Percentiles rank a stretch among this genome's conserved stretches.
Evolutionary conservation across 2,329 filamentous ascomycete genomes (phyloP).

Genomic region (Rhinocladiella mackenziei): DNA sequence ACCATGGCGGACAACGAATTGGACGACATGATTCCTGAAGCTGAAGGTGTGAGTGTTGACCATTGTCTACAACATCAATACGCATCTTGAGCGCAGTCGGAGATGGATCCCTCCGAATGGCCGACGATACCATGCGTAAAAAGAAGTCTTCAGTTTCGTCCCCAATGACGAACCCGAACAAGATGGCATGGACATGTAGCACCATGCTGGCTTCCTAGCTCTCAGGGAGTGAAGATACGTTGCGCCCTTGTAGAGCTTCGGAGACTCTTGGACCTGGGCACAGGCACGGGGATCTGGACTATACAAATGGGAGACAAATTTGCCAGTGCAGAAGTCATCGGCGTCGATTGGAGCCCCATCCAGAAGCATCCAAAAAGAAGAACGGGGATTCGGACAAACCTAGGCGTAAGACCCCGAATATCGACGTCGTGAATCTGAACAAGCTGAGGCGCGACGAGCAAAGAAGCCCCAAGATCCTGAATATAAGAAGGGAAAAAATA

Average conservation of each 20-base stretch:
- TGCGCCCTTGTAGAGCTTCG: slow-evolving; percentile 8
- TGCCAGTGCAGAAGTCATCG: slow-evolving; percentile 19
- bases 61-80: too few relatives aligned
- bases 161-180: slow-evolving; percentile 45
- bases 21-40: too few relatives aligned
- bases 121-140: slow-evolving; percentile 36
- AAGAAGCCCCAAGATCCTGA: too few relatives aligned
- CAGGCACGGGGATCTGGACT: slow-evolving; percentile 36
- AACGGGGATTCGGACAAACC: slow-evolving; percentile 23
- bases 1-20: too few relatives aligned
- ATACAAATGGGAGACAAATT: slow-evolving; percentile 39
- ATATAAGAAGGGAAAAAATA: too few relatives aligned
- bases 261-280: slow-evolving; percentile 36
- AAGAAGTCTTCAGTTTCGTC: slow-evolving; percentile 39
- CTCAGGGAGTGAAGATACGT: background rate
- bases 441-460: too few relatives aligned
- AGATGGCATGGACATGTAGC: slow-evolving; percentile 40
- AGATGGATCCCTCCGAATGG: too few relatives aligned
- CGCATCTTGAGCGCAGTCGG: too few relatives aligned
- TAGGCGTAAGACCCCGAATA: too few relatives aligned
- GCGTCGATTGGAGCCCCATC: slow-evolving; percentile 29
- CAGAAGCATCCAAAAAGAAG: too few relatives aligned
- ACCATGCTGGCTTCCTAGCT: slow-evolving; percentile 31
- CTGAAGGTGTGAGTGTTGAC: too few relatives aligned
- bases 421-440: too few relatives aligned